Evolutionary conservation across 352 stramenopile genomes (phyloP), one percentile per base, ranked within the genome.

Genomic region (Pythium myriotylum): DNA sequence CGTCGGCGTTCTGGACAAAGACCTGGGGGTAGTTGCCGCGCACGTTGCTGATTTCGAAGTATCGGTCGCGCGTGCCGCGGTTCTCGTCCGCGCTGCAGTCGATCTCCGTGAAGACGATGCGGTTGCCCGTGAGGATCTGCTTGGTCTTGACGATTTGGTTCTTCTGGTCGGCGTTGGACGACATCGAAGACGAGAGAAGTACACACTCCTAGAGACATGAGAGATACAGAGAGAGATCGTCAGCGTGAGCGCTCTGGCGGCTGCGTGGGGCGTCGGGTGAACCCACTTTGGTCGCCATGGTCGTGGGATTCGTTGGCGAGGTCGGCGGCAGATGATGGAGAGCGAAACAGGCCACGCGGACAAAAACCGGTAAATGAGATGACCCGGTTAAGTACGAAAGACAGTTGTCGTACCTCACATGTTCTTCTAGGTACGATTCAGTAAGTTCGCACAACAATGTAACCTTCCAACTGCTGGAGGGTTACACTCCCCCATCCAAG

Each of bases 1-100:
- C 67, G 19, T 80, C 70, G 39, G 76, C 47, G 57, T 87, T 78
- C 55, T 89, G 67, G 48, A 95, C 56, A 52, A 95, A 95, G 26
- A 94, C 84, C 65, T 95, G 87, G 29, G 87, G 87, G 61, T 92
- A 95, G 72, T 91, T 92, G 65, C 74, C 87, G 59, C 87, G 83
- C 52, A 94, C 80, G 55, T 80, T 77, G 57, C 86, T 94, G 61
- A 71, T 73, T 50, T 88, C 69, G 54, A 95, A 94, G 69, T 92
- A 91, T 20, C 43, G 62, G 70, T 95, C 83, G 39, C 87, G 87
- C 45, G 68, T 74, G 40, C 77, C 77, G 26, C 81, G 85, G 68
- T 92, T 91, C 57, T 92, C 83, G 60, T 93, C 87, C 27, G 82
- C 65, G 35, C 79, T 87, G 70, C 86, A 92, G 72, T 95, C 86